Evolutionary conservation across 306 rosid species (phyloP), one percentile per base, ranked within the genome.

Genomic region (Fragaria nilgerrensis): DNA sequence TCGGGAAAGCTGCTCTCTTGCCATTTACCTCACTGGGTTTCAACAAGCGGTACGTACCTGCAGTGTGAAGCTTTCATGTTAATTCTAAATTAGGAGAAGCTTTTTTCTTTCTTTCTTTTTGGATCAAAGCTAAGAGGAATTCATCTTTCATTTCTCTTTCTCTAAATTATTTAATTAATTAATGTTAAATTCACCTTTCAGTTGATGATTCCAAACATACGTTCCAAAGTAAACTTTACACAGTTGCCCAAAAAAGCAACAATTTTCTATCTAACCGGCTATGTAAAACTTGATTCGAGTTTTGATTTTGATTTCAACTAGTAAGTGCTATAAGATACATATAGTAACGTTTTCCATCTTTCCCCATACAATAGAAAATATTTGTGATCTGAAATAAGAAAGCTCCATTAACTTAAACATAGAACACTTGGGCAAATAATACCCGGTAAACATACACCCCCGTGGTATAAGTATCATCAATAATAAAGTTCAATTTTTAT

Each of bases 21-120:
- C 98, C 83, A 94, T 92, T 74, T 94, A 90, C 81, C 97, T 94
- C 83, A n/a, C 88, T 25, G 96, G 93, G 8, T 81, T 85, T 70
- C 96, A 90, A 16, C 95, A 94, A 11, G 96, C 87, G 77, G 98
- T 94, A 12, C 76, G 83, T 76, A 1, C 11, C 37, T 47, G 17
- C 50, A 39, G 12, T 50, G 9, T 61, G 7, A 19, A 7, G 15
- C 3, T 39, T 1, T 11, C 34, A 32, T 25, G 2, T 23, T 25
- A 23, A 23, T 58, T 23, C 11, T 43, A 43, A 43, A 43, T 43
- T 43, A 43, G 12, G 12, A 43, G 45, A 1, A 27, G 29, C 29
- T 27, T 27, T 27, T 27, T 41, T 1, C 1, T 29, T 29, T 29
- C 2, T 6, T 19, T 52, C 0, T 52, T 55, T 7, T 0, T 19